A percentile compares a stretch with the other conserved stretches of the same genome.
Evolutionary conservation across 371 early-diverging fungal genomes (phyloP).

Genomic region (Zopfochytrium polystomum): DNA sequence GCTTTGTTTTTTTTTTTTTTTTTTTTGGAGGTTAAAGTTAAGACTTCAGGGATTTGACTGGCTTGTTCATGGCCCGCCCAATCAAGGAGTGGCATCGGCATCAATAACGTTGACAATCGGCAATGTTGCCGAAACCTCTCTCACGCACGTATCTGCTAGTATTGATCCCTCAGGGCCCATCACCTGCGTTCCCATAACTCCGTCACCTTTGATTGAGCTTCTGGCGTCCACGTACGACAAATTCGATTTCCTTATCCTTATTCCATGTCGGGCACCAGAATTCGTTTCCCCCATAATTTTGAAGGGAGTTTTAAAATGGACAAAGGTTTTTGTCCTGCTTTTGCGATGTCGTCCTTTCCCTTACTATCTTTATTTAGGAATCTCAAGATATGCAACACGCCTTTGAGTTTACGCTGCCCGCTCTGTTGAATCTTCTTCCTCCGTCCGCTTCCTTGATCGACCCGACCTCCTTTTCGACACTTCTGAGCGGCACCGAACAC

Average conservation of each 20-base stretch:
- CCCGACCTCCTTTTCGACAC: slow-evolving; percentile 19
- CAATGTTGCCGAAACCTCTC: background rate
- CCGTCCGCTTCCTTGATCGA: slow-evolving; percentile 9
- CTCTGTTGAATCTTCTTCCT: slow-evolving; percentile 17
- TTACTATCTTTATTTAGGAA: slow-evolving; percentile 5
- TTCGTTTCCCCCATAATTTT: slow-evolving; percentile 6
- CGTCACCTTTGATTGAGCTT: no score
- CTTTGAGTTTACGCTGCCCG: slow-evolving; percentile 20
- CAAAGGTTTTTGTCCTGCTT: background rate
- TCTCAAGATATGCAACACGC: background rate
- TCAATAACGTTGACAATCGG: background rate
- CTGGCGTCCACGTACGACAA: no score
- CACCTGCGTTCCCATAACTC: no score
- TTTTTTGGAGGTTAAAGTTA: background rate
- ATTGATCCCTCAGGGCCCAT: no score
- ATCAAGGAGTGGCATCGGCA: background rate
- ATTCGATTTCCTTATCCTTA: no score
- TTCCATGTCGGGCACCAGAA: no score
- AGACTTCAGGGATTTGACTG: background rate
- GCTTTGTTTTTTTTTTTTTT: background rate
- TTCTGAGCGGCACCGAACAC: slow-evolving; percentile 16
- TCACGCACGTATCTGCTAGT: no score
- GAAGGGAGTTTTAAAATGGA: slow-evolving; percentile 13
- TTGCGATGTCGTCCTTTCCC: background rate
- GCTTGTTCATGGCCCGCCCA: background rate